Base-by-base conservation (phyloP, 176 grass and related monocot genomes). In the Carex kokanica region DNA sequence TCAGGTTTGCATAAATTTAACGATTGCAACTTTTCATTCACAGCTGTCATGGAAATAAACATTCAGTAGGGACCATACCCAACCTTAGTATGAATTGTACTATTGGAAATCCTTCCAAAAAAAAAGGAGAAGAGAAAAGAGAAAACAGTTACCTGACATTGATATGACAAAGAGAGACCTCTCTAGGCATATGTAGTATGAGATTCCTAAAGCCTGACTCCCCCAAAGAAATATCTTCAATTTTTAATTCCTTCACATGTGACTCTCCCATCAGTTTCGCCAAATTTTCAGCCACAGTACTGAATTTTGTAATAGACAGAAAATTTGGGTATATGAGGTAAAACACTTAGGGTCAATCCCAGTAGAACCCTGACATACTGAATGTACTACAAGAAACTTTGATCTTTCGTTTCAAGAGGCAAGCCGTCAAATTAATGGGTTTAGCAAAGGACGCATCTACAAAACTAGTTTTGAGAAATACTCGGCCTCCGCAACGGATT, bases 161-260 rank as follows among this genome's bases (percentile, higher is more conserved):
- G 81, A 90, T 86, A 60, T 11, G 34, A 27, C 55, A 72, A 73
- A 90, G 51, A 80, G 73, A 59, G 38, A 80, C 78, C 49, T 83
- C 25, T 55, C 31, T 71, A 34, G 88, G 84, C 85, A 90, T 64
- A 49, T 80, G 61, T 70, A 72, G 55, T 16, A 83, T 80, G 53
- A 90, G 81, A 84, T 83, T 66, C 78, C 69, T 74, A 68, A 90
- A 90, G 17, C 88, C 88, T 15, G 20, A 63, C 68, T 57, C 63
- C 60, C 84, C 88, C 81, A 90, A 72, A 73, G 45, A 85, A 57
- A 90, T 61, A 64, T 90, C 88, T 86, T 90, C 84, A 65, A 90
- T 80, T 32, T 90, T 90, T 29, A 90, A 72, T 74, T 81, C 74
- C 64, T 69, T 84, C 61, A 90, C 72, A 74, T 36, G 53, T 12